phyloP scores from a whole-genome alignment of 371 early-diverging fungal genomes.

The Coemansia sp. region DNA sequence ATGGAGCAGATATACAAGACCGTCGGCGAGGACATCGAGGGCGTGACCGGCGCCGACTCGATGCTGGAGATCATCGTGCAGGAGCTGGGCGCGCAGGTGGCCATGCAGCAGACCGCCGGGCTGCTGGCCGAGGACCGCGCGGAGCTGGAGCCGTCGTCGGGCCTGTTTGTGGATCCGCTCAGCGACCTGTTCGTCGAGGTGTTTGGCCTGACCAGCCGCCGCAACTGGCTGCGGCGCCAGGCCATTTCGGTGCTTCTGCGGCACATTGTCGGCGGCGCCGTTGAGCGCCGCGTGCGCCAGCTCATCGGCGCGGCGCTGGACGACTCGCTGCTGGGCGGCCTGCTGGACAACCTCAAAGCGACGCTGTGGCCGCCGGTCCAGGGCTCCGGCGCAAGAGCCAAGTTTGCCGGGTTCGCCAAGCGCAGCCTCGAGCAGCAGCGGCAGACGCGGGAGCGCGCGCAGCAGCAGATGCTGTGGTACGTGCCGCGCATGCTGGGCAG shows the following conservation, averaged over 20 bases:
- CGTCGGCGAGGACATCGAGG: conserved; percentile 68
- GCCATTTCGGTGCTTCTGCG: conserved; percentile 82
- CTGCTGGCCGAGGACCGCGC: background rate
- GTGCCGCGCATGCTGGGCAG: conserved; percentile 66
- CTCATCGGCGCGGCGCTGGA: conserved; percentile 3
- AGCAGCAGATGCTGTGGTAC: conserved; percentile 31
- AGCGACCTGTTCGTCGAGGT: conserved; percentile 82
- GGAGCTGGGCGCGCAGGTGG: conserved; percentile 68
- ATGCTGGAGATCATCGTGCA: conserved; percentile 74
- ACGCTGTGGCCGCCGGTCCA: conserved; percentile 43
- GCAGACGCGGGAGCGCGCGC: conserved; percentile 12
- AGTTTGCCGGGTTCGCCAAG: conserved; percentile 3
- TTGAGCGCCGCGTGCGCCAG: conserved; percentile 67
- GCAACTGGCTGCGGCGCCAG: conserved; percentile 85
- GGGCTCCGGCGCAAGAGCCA: background rate
- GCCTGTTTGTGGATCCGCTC: conserved; percentile 65
- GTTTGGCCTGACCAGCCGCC: conserved; percentile 82
- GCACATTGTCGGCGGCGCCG: conserved; percentile 80
- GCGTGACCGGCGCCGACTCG: conserved; percentile 65
- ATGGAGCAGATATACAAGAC: conserved; percentile 75
- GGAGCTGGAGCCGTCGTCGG: conserved; percentile 16
- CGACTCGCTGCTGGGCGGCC: conserved; percentile 11
- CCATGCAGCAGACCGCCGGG: conserved; percentile 46
- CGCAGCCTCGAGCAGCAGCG: conserved; percentile 18
- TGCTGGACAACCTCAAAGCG: conserved; percentile 14